These are phyloP conservation scores for Fagopyrum homotropicum DNA, from an alignment of 148 eudicot genomes.

Conservation along the genomic window DNA sequence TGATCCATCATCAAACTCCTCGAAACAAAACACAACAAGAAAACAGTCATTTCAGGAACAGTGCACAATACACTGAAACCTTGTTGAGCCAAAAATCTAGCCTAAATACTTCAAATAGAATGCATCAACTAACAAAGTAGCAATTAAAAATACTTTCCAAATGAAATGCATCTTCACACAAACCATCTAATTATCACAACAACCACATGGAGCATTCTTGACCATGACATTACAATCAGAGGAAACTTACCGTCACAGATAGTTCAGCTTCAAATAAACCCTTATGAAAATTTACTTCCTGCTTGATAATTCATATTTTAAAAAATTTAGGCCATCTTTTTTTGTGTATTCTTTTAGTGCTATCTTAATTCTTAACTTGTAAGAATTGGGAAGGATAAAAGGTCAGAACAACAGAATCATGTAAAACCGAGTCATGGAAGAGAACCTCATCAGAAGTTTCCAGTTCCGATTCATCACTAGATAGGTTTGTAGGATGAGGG, in stretches of 20 bases:
- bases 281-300: background rate
- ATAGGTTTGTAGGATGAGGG: constrained; percentile 37
- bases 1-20: constrained; percentile 36
- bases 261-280: background rate
- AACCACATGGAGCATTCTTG: background rate
- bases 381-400: background rate
- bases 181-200: background rate
- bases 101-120: background rate
- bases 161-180: background rate
- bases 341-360: background rate
- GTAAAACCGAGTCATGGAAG: constrained; percentile 2
- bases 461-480: constrained; percentile 92
- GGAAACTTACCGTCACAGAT: background rate
- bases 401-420: background rate
- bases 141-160: background rate
- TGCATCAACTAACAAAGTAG: background rate
- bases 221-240: background rate
- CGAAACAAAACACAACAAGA: background rate
- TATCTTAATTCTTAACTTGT: background rate
- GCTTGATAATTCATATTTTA: background rate
- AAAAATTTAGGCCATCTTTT: background rate
- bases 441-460: constrained; percentile 79
- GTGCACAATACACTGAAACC: background rate
- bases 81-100: background rate
- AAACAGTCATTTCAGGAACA: background rate